Percentiles rank a stretch among this genome's conserved stretches.
Conservation (phyloP, 192 early-diverging fungal genomes). For the Mortierella hygrophila region DNA sequence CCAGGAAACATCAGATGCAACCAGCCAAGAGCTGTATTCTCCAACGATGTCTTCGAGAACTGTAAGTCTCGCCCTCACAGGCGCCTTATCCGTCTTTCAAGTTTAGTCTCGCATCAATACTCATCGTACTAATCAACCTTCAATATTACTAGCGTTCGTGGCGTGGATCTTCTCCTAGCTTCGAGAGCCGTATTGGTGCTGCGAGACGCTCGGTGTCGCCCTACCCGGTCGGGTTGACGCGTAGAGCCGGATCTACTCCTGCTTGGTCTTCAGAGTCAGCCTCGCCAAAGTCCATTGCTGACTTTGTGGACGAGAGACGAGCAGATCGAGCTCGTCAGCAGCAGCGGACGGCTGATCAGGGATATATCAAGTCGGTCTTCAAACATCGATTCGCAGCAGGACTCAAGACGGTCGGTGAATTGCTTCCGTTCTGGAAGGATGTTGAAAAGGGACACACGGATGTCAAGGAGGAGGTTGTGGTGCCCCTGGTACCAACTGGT, state of each 20-base stretch:
- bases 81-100: background rate
- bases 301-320: constrained; percentile 21
- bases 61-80: background rate
- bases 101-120: background rate
- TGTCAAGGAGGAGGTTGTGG: constrained; percentile 32
- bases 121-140: background rate
- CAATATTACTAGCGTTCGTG: background rate
- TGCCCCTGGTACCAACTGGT: constrained; percentile 28
- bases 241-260: background rate
- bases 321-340: constrained; percentile 16
- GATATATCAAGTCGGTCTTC: constrained; percentile 44
- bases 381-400: constrained; percentile 33
- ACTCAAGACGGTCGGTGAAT: constrained; percentile 31
- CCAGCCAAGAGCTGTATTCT: background rate
- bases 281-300: constrained; percentile 12
- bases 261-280: background rate
- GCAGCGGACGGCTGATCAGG: constrained; percentile 11
- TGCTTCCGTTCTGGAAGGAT: constrained; percentile 46
- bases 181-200: background rate
- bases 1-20: background rate
- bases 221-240: constrained; percentile 6
- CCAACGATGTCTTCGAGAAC: background rate
- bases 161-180: background rate
- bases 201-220: constrained; percentile 11
- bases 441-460: constrained; percentile 34